Percentiles rank a stretch among this genome's conserved stretches.
Conservation (phyloP, 1,139 yeast species). For the Diutina pseudorugosa region DNA sequence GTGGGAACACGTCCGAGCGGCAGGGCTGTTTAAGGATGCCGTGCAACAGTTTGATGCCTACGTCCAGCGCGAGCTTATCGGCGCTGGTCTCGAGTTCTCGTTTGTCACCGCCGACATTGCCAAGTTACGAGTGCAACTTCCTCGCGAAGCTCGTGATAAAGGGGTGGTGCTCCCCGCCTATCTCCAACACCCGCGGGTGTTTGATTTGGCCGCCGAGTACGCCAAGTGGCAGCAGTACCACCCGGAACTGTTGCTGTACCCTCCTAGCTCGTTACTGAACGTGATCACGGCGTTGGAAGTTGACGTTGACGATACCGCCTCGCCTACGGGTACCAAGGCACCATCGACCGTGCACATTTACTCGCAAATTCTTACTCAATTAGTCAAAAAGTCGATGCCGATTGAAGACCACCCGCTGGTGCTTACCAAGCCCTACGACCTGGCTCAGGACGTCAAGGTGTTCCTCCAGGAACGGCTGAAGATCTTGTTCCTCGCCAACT, state of each 20-base stretch:
- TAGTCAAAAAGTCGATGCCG: constrained; percentile 45
- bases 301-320: constrained; percentile 15
- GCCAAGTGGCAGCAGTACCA: constrained; percentile 54
- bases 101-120: constrained; percentile 58
- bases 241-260: constrained; percentile 47
- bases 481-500: constrained; percentile 64
- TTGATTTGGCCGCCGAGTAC: constrained; percentile 67
- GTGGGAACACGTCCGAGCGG: constrained; percentile 52
- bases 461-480: constrained; percentile 66
- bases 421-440: constrained; percentile 63
- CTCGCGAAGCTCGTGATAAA: constrained; percentile 74
- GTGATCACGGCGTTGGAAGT: constrained; percentile 52
- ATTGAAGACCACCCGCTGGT: constrained; percentile 41
- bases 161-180: constrained; percentile 61
- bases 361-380: constrained; percentile 33
- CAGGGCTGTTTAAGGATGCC: constrained; percentile 49
- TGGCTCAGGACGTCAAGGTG: constrained; percentile 53
- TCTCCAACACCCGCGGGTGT: constrained; percentile 63
- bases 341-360: constrained; percentile 19
- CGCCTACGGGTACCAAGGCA: constrained; percentile 6
- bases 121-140: constrained; percentile 65
- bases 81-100: constrained; percentile 38
- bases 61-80: constrained; percentile 29
- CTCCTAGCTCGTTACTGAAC: constrained; percentile 36
- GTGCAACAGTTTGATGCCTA: constrained; percentile 38